Conservation (phyloP, 2,329 filamentous ascomycete genomes). For the Colletotrichum agaves region DNA sequence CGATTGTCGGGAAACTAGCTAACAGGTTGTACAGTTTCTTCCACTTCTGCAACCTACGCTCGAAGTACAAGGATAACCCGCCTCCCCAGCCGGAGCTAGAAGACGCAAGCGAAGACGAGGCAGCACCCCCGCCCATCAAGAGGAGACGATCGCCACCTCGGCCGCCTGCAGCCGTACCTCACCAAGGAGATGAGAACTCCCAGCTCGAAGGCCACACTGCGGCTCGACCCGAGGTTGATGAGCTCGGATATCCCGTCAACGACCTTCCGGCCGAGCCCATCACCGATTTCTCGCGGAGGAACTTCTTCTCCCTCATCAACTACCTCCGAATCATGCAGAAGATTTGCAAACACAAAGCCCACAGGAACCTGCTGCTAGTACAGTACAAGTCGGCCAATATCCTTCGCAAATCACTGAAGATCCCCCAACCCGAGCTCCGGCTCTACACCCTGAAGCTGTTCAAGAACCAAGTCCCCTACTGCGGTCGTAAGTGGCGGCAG, state of each 20-base stretch:
- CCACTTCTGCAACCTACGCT: slow-evolving; percentile 83
- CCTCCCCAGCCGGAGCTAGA: slow-evolving; percentile 41
- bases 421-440: slow-evolving; percentile 86
- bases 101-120: slow-evolving; percentile 74
- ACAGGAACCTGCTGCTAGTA: slow-evolving; percentile 92
- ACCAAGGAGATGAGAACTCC: slow-evolving; percentile 40
- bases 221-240: slow-evolving; percentile 76
- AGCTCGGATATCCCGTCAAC: slow-evolving; percentile 83
- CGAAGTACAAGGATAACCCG: slow-evolving; percentile 55
- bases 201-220: slow-evolving; percentile 49
- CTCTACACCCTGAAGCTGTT: slow-evolving; percentile 97
- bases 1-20: slow-evolving; percentile 37
- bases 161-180: slow-evolving; percentile 41
- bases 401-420: slow-evolving; percentile 88
- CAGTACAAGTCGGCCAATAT: slow-evolving; percentile 96
- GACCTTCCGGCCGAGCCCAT: slow-evolving; percentile 80
- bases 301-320: slow-evolving; percentile 96
- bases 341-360: slow-evolving; percentile 94
- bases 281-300: slow-evolving; percentile 90
- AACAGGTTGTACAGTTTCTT: slow-evolving; percentile 74
- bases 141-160: slow-evolving; percentile 60
- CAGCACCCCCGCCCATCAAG: slow-evolving; percentile 85
- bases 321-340: slow-evolving; percentile 97
- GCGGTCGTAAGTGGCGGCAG: slow-evolving; percentile 97
- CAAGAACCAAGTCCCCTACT: slow-evolving; percentile 98